Evolutionary conservation across 73 alveolate species (phyloP).

Genomic region (Paramecium caudatum): DNA sequence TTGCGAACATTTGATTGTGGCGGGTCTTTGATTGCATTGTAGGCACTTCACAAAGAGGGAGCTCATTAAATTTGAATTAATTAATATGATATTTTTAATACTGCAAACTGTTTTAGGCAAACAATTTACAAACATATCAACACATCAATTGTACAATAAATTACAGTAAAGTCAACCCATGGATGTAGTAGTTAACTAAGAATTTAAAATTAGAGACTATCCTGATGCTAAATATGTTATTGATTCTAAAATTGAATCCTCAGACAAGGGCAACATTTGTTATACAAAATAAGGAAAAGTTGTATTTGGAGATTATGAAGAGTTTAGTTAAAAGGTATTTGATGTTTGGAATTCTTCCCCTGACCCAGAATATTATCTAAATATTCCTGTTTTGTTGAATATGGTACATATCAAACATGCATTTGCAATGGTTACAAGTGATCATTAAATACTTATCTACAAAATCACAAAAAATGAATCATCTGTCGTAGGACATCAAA

Average conservation of each 20-base stretch:
- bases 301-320: not conserved
- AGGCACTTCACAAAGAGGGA: constrained; percentile 37
- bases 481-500: not conserved
- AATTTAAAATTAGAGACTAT: constrained; percentile 3
- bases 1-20: constrained; percentile 51
- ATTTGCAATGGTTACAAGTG: constrained; percentile 37
- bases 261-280: constrained; percentile 22
- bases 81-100: not conserved
- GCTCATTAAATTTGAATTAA: constrained; percentile 18
- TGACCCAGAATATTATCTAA: constrained; percentile 30
- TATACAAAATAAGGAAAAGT: constrained; percentile 11
- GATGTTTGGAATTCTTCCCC: not conserved
- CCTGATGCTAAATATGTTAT: constrained; percentile 13
- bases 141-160: not conserved
- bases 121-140: not conserved
- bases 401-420: constrained; percentile 45
- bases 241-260: not conserved
- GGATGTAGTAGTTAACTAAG: not conserved
- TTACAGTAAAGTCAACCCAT: not conserved
- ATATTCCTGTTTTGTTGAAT: constrained; percentile 46
- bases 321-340: not conserved
- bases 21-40: constrained; percentile 63
- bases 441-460: constrained; percentile 39
- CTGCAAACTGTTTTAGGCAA: constrained; percentile 1
- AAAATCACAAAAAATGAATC: not conserved